phyloP scores from a whole-genome alignment of 108 stramenopile species.

The Stephanodiscus minutulus region DNA sequence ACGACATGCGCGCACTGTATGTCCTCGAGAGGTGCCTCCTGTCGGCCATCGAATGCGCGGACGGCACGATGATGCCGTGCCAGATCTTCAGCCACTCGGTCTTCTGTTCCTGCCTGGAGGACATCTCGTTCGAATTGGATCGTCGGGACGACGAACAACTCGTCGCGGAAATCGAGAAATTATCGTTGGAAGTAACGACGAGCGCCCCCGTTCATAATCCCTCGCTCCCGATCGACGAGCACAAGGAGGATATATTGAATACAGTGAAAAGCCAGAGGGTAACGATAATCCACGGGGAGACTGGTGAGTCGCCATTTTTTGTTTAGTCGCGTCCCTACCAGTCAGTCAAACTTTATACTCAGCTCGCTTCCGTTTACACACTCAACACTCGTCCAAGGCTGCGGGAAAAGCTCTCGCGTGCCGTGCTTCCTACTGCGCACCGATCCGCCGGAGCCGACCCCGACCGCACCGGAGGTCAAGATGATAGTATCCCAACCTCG shows the following conservation, averaged over 20 bases:
- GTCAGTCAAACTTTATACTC: not conserved
- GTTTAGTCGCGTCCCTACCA: not conserved
- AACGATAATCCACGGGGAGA: conserved; percentile 91
- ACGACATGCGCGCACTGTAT: conserved; percentile 48
- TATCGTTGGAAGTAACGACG: conserved; percentile 18
- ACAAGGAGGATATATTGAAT: conserved; percentile 64
- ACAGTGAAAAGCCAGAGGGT: conserved; percentile 69
- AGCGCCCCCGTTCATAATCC: conserved; percentile 8
- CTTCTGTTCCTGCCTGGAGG: conserved; percentile 36
- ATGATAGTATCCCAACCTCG: conserved; percentile 91
- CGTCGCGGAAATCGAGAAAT: conserved; percentile 26
- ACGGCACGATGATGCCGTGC: conserved; percentile 35
- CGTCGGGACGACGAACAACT: conserved; percentile 31
- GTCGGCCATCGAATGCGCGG: conserved; percentile 7
- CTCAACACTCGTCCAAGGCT: conserved; percentile 41
- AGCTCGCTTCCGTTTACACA: too few relatives aligned
- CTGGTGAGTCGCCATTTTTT: conserved; percentile 23
- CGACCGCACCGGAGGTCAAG: conserved; percentile 58
- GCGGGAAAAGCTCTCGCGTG: conserved; percentile 83
- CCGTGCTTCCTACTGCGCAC: conserved; percentile 85
- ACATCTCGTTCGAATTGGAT: conserved; percentile 29
- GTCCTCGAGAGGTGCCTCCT: conserved; percentile 57
- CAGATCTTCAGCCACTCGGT: conserved; percentile 37
- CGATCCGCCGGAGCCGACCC: conserved; percentile 57
- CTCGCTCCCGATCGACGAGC: conserved; percentile 77